A percentile compares a stretch with the other conserved stretches of the same genome.
Conservation (phyloP, 495 filamentous ascomycete genomes). For the Neurospora discreta region DNA sequence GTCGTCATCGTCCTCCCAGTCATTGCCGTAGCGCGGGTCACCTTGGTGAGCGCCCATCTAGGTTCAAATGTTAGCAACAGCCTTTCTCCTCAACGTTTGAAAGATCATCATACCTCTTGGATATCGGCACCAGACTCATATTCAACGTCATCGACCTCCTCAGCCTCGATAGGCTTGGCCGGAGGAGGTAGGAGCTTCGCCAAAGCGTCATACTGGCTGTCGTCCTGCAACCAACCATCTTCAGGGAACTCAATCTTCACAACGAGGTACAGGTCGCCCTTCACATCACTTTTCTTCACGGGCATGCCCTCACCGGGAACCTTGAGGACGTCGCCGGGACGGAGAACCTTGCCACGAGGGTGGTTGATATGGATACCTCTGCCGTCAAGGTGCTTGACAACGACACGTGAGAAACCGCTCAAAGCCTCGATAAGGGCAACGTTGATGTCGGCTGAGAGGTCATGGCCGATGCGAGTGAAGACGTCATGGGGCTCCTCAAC, state of each 20-base stretch:
- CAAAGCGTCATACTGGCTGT: slow-evolving; percentile 53
- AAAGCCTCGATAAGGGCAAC: slow-evolving; percentile 77
- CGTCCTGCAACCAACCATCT: slow-evolving; percentile 65
- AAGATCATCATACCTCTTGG: slow-evolving; percentile 52
- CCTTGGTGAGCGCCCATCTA: slow-evolving; percentile 55
- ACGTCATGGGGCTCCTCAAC: slow-evolving; percentile 68
- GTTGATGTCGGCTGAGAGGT: slow-evolving; percentile 68
- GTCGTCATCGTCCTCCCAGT: slow-evolving; percentile 79
- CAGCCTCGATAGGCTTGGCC: slow-evolving; percentile 45
- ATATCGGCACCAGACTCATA: slow-evolving; percentile 72
- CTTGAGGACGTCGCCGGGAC: slow-evolving; percentile 73
- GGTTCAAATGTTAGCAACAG: slow-evolving; percentile 7
- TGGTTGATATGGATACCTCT: slow-evolving; percentile 76
- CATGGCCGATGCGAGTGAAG: slow-evolving; percentile 72
- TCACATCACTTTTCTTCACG: slow-evolving; percentile 65
- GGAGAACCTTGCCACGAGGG: slow-evolving; percentile 61
- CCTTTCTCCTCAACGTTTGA: background rate
- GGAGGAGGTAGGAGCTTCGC: slow-evolving; percentile 61
- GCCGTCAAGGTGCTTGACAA: slow-evolving; percentile 87
- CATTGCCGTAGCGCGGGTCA: slow-evolving; percentile 54
- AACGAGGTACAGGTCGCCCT: slow-evolving; percentile 78
- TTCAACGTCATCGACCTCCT: slow-evolving; percentile 75
- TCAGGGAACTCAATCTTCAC: slow-evolving; percentile 86
- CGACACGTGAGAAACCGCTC: slow-evolving; percentile 79
- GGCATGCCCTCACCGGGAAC: slow-evolving; percentile 90